A percentile compares a stretch with the other conserved stretches of the same genome.
phyloP scores from a whole-genome alignment of 352 stramenopile genomes.

The Pythium vanterpoolii region DNA sequence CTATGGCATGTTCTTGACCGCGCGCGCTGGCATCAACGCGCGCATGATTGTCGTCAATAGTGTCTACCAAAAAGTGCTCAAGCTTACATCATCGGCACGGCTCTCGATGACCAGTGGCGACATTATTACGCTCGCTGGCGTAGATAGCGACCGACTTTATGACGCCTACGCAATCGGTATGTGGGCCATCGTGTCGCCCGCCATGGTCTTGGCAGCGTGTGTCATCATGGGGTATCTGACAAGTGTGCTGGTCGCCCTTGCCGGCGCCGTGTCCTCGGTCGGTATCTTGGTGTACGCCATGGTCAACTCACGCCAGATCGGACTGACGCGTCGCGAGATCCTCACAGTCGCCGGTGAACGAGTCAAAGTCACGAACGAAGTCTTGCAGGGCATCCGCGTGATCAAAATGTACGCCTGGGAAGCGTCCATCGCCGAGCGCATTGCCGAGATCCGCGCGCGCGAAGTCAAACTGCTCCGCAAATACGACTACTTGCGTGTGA shows the following conservation, averaged over 20 bases:
- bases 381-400: conserved; percentile 87
- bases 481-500: conserved; percentile 15
- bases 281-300: conserved; percentile 31
- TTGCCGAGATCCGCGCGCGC: conserved; percentile 36
- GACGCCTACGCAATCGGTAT: conserved; percentile 39
- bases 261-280: conserved; percentile 24
- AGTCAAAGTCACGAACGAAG: conserved; percentile 93
- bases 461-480: conserved; percentile 31
- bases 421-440: conserved; percentile 29
- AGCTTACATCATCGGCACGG: conserved; percentile 37
- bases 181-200: conserved; percentile 28
- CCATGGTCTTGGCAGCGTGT: conserved; percentile 14
- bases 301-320: conserved; percentile 31
- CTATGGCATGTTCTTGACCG: conserved; percentile 46
- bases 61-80: conserved; percentile 55
- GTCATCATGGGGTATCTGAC: conserved; percentile 22
- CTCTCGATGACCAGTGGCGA: conserved; percentile 45
- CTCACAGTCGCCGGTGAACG: conserved; percentile 52
- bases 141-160: conserved; percentile 53
- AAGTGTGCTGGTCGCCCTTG: conserved; percentile 16
- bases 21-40: conserved; percentile 40
- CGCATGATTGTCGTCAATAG: conserved; percentile 39
- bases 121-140: conserved; percentile 52
- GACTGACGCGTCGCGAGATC: conserved; percentile 30
- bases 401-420: conserved; percentile 91